Percentiles rank a stretch among this genome's conserved stretches.
phyloP scores from a whole-genome alignment of 2,329 filamentous ascomycete genomes.

The Paecilomyces formosus region DNA sequence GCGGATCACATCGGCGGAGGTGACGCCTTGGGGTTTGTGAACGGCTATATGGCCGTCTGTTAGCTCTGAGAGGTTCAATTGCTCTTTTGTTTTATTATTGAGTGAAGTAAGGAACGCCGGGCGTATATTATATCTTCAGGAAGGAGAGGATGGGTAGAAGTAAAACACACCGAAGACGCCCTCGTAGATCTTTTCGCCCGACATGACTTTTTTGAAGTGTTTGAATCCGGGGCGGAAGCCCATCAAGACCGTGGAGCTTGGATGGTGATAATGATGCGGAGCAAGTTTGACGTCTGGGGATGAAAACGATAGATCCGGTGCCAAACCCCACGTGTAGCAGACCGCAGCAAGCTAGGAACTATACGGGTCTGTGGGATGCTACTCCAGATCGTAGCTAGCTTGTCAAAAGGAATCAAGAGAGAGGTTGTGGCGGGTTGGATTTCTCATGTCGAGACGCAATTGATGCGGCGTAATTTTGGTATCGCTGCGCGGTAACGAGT shows the following conservation, averaged over 20 bases:
- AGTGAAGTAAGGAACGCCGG: not conserved
- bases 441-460: not conserved
- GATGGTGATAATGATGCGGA: not conserved
- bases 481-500: not conserved
- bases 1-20: conserved; percentile 84
- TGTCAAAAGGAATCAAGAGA: not conserved
- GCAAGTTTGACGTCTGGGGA: not conserved
- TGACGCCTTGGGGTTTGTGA: conserved; percentile 82
- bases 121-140: not conserved
- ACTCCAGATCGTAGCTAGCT: not conserved
- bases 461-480: not conserved
- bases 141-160: conserved; percentile 10
- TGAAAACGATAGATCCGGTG: not conserved
- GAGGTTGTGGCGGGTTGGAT: not conserved
- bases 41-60: conserved; percentile 56
- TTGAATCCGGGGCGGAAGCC: conserved; percentile 18
- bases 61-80: not conserved
- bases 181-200: conserved; percentile 47
- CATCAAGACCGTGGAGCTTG: conserved; percentile 14
- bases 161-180: conserved; percentile 52
- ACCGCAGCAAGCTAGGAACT: not conserved
- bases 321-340: not conserved
- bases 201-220: conserved; percentile 30
- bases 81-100: not conserved
- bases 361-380: not conserved